Evolutionary conservation across 441 rosid genomes (phyloP).

Genomic region (Adansonia gregorii): DNA sequence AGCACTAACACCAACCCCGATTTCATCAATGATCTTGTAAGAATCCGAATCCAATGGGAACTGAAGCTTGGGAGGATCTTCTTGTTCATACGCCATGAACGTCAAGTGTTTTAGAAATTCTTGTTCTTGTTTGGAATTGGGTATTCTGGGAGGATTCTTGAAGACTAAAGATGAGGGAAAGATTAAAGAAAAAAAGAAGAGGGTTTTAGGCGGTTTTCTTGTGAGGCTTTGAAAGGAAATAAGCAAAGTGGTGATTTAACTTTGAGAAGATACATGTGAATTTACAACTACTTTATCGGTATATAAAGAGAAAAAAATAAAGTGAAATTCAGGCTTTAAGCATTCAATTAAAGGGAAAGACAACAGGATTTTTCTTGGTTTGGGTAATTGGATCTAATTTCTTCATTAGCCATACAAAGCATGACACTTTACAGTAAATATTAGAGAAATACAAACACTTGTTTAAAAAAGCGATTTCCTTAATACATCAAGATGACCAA

Average conservation of each 20-base stretch:
- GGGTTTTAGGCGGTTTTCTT: conserved; percentile 36
- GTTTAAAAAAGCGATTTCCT: no score
- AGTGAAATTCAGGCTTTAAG: no score
- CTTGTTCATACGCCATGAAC: conserved; percentile 41
- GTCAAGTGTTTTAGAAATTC: not conserved
- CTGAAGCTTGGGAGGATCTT: conserved; percentile 34
- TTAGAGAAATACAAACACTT: no score
- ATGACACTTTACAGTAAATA: no score
- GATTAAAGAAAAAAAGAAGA: not conserved
- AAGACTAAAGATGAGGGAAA: not conserved
- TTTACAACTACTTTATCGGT: no score
- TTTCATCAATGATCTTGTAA: conserved; percentile 62
- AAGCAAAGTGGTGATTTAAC: not conserved
- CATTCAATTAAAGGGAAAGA: no score
- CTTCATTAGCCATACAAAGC: no score
- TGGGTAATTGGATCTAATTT: no score
- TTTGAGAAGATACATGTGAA: no score
- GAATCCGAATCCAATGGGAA: conserved; percentile 64
- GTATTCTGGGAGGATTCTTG: conserved; percentile 8
- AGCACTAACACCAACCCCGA: conserved; percentile 73
- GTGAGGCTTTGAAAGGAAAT: conserved; percentile 36
- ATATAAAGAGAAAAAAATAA: no score
- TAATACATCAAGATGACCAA: no score
- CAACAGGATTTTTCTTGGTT: no score
- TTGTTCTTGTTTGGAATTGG: not conserved